These are phyloP conservation scores for Monosporascus sp. DNA, from an alignment of 2,329 filamentous ascomycete genomes.

Conservation along the genomic window DNA sequence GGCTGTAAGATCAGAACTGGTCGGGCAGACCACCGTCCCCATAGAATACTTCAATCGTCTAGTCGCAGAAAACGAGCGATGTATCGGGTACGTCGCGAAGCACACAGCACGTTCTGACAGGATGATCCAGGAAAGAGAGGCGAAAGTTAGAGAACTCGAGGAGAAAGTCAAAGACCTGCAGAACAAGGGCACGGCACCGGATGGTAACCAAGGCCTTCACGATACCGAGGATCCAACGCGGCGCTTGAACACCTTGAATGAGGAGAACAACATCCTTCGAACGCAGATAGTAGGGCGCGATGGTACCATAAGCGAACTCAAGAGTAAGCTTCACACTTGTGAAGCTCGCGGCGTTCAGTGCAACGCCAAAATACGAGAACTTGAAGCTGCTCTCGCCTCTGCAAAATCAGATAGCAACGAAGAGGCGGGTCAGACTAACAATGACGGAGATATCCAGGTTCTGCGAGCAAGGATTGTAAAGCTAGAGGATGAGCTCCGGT, in stretches of 20 bases:
- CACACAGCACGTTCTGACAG: not conserved
- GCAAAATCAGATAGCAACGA: not conserved
- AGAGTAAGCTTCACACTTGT: not conserved
- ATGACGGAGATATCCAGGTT: not conserved
- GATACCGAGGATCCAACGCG: not conserved
- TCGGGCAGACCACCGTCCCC: conserved; percentile 9
- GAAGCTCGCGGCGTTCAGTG: not conserved
- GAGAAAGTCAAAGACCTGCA: not conserved
- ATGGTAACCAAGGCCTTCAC: too few relatives aligned
- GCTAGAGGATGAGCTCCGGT: not conserved
- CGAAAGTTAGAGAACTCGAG: not conserved
- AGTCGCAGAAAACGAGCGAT: conserved; percentile 14
- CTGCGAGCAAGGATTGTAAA: not conserved
- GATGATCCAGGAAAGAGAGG: not conserved
- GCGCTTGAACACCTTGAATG: too few relatives aligned
- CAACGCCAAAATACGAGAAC: not conserved
- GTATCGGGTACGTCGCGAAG: conserved; percentile 7
- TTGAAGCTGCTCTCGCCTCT: not conserved
- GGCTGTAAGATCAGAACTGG: conserved; percentile 8
- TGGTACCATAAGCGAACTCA: not conserved
- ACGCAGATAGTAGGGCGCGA: too few relatives aligned
- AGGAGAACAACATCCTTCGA: too few relatives aligned
- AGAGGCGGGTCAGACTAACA: not conserved
- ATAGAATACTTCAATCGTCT: conserved; percentile 20
- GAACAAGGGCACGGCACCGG: too few relatives aligned